Percentiles rank a stretch among this genome's conserved stretches.
Conservation (phyloP, 208 protist species). For the Crithidia expoeki region DNA sequence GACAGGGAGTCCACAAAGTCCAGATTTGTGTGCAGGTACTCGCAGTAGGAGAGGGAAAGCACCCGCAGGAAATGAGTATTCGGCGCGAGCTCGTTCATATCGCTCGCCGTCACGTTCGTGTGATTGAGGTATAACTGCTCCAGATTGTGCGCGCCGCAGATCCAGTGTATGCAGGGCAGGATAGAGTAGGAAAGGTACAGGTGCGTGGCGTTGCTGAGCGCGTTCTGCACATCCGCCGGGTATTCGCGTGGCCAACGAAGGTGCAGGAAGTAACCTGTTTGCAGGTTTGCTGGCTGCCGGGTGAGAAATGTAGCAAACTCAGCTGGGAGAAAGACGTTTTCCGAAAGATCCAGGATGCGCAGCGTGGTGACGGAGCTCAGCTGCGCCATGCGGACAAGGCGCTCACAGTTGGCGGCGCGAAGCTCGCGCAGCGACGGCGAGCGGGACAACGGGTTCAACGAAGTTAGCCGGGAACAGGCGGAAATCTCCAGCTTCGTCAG, state of each 20-base stretch:
- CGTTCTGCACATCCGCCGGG: neutral
- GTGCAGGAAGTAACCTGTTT: slow-evolving; percentile 20
- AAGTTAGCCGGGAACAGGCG: slow-evolving; percentile 43
- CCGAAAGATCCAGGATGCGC: slow-evolving; percentile 33
- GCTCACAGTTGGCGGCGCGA: slow-evolving; percentile 23
- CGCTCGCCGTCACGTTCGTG: slow-evolving; percentile 45
- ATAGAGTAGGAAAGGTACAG: slow-evolving; percentile 30
- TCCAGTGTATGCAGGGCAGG: slow-evolving; percentile 41
- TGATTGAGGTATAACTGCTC: slow-evolving; percentile 42
- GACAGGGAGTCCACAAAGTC: slow-evolving; percentile 38
- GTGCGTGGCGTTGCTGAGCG: slow-evolving; percentile 21
- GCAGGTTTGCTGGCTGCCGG: slow-evolving; percentile 3
- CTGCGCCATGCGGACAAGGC: slow-evolving; percentile 27
- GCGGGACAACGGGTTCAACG: slow-evolving; percentile 36
- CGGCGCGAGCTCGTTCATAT: slow-evolving; percentile 31
- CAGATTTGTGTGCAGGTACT: slow-evolving; percentile 38
- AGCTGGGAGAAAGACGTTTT: slow-evolving; percentile 26
- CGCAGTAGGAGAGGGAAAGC: slow-evolving; percentile 44
- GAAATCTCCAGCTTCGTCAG: slow-evolving; percentile 43
- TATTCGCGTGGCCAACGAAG: slow-evolving; percentile 33
- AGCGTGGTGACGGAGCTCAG: slow-evolving; percentile 26
- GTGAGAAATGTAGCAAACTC: slow-evolving; percentile 30
- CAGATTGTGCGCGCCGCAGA: slow-evolving; percentile 33
- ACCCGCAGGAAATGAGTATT: slow-evolving; percentile 28
- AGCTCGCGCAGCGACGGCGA: slow-evolving; percentile 25